Evolutionary conservation across 345 rosid species (phyloP), one percentile per base, ranked within the genome.

Genomic region (Moricandia arvensis): DNA sequence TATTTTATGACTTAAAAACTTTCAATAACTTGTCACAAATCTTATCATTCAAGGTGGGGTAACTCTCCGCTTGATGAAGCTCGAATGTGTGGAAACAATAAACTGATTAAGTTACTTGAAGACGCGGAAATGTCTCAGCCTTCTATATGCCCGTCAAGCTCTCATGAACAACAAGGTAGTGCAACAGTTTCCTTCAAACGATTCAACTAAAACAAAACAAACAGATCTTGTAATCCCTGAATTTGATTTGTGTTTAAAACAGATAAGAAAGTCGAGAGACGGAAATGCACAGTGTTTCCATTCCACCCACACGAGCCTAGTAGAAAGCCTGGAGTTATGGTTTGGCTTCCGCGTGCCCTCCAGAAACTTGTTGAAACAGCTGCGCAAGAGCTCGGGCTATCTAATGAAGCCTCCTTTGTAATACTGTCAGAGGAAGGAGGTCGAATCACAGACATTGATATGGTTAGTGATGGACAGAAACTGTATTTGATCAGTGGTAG

Each of bases 11-110:
- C 3, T 51, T 29, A 21, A 21, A 29, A 1, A 29, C 17, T 8
- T 4, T 10, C 7, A 1, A 8, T 34, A 59, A 51, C 38, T 66
- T 66, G 24, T 16, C 18, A 37, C 15, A 18, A 49, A 49, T 66
- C 12, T 5, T 21, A 21, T 21, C 24, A 21, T 21, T 21, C 24
- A 21, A 95, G 99, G 82, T 90, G 97, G 97, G 99, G 97, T 55
- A 90, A 86, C 66, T 87, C 90, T 31, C 97, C 98, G 3, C 69
- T 92, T 72, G 94, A 85, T 45, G 99, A 91, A 82, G 87, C 85
- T 1, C 80, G 84, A 67, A 80, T 78, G 73, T 85, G 88, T 15
- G 97, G 98, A 71, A 93, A 91, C 87, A 93, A 88, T 82, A 91
- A 87, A 24, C 79, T 96, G 83, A 88, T 93, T 74, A 86, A 77